Percentiles rank a stretch among this genome's conserved stretches.
Conservation (phyloP, 495 filamentous ascomycete genomes). For the Achaetomiella virescens region DNA sequence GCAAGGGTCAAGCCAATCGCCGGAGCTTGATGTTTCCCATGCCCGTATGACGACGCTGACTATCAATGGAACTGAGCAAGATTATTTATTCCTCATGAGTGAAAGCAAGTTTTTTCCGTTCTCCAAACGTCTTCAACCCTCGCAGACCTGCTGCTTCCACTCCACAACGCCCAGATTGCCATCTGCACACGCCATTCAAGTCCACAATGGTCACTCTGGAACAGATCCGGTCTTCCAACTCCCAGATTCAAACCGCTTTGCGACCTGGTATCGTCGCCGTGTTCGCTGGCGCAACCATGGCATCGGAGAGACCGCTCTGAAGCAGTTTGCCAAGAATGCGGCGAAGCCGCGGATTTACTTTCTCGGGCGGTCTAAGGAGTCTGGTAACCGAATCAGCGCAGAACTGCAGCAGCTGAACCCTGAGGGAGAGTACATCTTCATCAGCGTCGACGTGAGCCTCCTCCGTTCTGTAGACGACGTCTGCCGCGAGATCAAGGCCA, state of each 20-base stretch:
- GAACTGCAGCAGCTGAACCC: conserved; percentile 46
- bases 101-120: too few species aligned
- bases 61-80: too few species aligned
- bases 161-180: too few species aligned
- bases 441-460: conserved; percentile 51
- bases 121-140: too few species aligned
- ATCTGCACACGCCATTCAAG: neutral
- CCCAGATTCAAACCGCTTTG: conserved; percentile 31
- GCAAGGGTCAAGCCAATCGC: too few species aligned
- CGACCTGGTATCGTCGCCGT: conserved; percentile 45
- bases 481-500: conserved; percentile 49
- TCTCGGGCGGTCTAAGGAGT: conserved; percentile 39
- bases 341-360: conserved; percentile 37
- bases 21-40: too few species aligned
- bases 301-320: conserved; percentile 55
- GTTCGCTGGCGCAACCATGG: conserved; percentile 62
- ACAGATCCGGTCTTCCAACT: conserved; percentile 35
- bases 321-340: conserved; percentile 48
- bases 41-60: too few species aligned
- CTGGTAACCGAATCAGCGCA: conserved; percentile 39
- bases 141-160: too few species aligned
- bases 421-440: conserved; percentile 47
- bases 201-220: conserved; percentile 34
- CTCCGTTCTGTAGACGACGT: conserved; percentile 55
- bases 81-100: too few species aligned